phyloP scores from a whole-genome alignment of 495 filamentous ascomycete genomes.

The Penicillium desertorum region DNA sequence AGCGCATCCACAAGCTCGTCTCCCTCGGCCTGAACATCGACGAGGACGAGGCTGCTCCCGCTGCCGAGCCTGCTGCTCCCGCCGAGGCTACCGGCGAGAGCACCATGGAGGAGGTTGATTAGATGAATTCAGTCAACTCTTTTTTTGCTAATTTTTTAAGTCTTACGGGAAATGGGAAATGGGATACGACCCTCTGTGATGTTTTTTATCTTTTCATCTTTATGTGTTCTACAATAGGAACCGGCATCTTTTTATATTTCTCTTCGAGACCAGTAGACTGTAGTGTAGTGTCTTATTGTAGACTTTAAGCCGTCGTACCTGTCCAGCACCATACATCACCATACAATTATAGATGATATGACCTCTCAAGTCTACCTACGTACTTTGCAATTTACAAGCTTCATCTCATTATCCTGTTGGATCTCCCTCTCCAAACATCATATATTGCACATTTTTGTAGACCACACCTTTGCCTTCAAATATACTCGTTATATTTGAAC shows the following conservation, averaged over 20 bases:
- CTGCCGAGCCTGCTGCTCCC: conserved; percentile 60
- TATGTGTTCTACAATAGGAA: conserved; percentile 11
- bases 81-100: conserved; percentile 60
- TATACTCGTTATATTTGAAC: no score
- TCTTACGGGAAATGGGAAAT: conserved; percentile 39
- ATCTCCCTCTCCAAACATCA: no score
- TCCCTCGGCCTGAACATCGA: conserved; percentile 94
- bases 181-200: conserved; percentile 36
- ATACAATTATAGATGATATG: no score
- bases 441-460: no score
- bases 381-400: no score
- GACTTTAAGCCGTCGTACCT: no score
- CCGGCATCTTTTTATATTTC: conserved; percentile 3
- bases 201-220: conserved; percentile 19
- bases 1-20: conserved; percentile 99
- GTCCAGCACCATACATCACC: no score
- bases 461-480: no score
- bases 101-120: conserved; percentile 75
- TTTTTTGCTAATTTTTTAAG: conserved; percentile 26
- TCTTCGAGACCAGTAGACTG: not conserved
- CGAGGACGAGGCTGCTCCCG: conserved; percentile 73
- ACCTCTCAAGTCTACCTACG: no score
- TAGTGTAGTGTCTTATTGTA: no score
- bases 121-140: conserved; percentile 34
- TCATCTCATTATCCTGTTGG: no score